Evolutionary conservation across 2,329 filamentous ascomycete species (phyloP).

Genomic region (Sphaerulina populicola): DNA sequence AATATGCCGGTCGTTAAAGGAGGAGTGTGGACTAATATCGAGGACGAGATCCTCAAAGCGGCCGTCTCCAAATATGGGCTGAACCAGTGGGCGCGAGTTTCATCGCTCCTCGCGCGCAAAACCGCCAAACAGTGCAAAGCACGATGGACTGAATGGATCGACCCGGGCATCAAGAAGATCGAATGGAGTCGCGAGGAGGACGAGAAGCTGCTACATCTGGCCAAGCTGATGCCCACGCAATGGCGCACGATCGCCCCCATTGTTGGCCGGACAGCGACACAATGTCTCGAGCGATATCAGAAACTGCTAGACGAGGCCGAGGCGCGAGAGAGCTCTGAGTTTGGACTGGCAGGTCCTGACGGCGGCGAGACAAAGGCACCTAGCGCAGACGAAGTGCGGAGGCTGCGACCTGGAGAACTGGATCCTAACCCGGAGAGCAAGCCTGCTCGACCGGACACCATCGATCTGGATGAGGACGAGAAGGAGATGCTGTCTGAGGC

Average conservation of each 20-base stretch:
- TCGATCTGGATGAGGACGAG: slow-evolving; percentile 97
- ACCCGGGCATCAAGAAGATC: slow-evolving; percentile 95
- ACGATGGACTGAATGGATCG: slow-evolving; percentile 95
- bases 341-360: slow-evolving; percentile 75
- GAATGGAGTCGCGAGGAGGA: slow-evolving; percentile 99
- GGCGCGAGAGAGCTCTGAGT: slow-evolving; percentile 63
- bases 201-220: slow-evolving; percentile 90
- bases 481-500: slow-evolving; percentile 99
- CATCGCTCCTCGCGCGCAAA: slow-evolving; percentile 91
- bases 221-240: slow-evolving; percentile 97
- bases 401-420: slow-evolving; percentile 74
- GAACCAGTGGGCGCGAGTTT: slow-evolving; percentile 97
- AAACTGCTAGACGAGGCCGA: slow-evolving; percentile 94
- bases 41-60: slow-evolving; percentile 95
- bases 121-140: slow-evolving; percentile 99
- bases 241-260: slow-evolving; percentile 98
- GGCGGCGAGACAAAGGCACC: slow-evolving; percentile 82
- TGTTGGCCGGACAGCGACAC: slow-evolving; percentile 90
- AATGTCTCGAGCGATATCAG: slow-evolving; percentile 94
- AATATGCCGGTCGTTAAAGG: slow-evolving; percentile 58
- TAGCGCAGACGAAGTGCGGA: slow-evolving; percentile 83
- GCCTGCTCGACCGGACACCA: slow-evolving; percentile 88
- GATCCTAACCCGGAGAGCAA: slow-evolving; percentile 97
- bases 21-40: slow-evolving; percentile 61
- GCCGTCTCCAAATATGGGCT: slow-evolving; percentile 90